Evolutionary conservation across 441 rosid genomes (phyloP), one percentile per base, ranked within the genome.

Genomic region (Geranium incanum): DNA sequence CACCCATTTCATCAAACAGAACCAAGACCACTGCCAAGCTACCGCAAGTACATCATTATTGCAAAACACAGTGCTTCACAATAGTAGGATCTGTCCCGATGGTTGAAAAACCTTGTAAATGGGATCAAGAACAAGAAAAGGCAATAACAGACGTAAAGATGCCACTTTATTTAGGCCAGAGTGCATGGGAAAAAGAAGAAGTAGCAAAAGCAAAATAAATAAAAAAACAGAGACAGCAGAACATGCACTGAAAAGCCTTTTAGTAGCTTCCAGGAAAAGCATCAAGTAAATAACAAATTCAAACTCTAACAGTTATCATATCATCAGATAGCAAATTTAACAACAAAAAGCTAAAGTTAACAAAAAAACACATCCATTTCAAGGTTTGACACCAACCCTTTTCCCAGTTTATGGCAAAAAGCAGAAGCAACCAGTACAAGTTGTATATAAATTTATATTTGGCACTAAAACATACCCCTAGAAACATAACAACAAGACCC

Each of bases 51-150:
- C 63, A 57, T 16, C 63, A 19, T 57, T 16, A 57, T 57, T 19
- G 1, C 63, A 57, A 57, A 57, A 57, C 63, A 57, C 63, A 57
- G 60, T 52, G 60, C 5, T 6, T 52, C 16, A 15, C 60, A n/a
- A 18, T 57, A 57, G 21, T 57, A 18, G 63, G 21, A 57, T 6
- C 63, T 57, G 28, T 16, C 28, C 11, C 28, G 28, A 57, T 57
- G 63, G 63, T 57, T 21, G 18, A 16, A 57, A 19, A 19, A 57
- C 63, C 21, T 57, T 57, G 6, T 16, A 21, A 57, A 57, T 16
- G 28, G 63, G 63, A 57, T 57, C 63, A 57, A 16, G 63, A 57
- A 18, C 63, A 57, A 57, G 63, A 16, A 57, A 57, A 57, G 18
- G 63, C 63, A 57, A 5, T 2, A 57, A 18, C 63, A 57, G 8